These are phyloP conservation scores for Dictyostelium firmibasis DNA, from an alignment of 78 protist species.

Conservation along the genomic window DNA sequence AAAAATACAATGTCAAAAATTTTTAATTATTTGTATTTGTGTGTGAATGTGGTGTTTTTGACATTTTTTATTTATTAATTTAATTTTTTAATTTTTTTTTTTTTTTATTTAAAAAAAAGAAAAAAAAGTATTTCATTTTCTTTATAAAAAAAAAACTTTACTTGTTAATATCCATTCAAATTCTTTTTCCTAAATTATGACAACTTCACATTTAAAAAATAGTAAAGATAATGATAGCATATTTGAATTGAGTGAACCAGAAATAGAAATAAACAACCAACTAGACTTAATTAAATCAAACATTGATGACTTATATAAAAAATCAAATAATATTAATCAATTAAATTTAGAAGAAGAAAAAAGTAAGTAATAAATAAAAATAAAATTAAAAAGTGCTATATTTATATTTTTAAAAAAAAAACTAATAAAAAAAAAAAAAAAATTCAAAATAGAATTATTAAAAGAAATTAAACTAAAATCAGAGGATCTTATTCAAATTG, in stretches of 20 bases:
- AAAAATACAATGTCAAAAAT: not conserved
- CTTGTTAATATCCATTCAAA: no score
- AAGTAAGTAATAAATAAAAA: not conserved
- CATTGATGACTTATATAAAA: not conserved
- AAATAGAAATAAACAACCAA: not conserved
- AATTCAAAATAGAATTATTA: not conserved
- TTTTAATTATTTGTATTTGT: not conserved
- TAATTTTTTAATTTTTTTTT: not conserved
- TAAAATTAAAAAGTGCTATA: no score
- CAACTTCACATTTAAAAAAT: not conserved
- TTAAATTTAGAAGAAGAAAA: slow-evolving; percentile 4
- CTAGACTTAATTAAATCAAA: not conserved
- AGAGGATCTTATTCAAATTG: not conserved
- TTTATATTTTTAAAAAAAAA: no score
- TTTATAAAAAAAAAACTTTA: no score
- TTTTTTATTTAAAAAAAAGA: not conserved
- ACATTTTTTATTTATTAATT: not conserved
- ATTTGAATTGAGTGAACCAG: not conserved
- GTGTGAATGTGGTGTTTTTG: not conserved
- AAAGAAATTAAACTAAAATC: not conserved
- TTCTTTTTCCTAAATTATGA: not conserved
- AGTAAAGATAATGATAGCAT: not conserved
- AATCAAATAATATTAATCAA: not conserved
- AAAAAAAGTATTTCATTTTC: not conserved
- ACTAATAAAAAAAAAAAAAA: not conserved